Conservation (phyloP, 768 basidiomycete species). For the Filobasidium floriforme region DNA sequence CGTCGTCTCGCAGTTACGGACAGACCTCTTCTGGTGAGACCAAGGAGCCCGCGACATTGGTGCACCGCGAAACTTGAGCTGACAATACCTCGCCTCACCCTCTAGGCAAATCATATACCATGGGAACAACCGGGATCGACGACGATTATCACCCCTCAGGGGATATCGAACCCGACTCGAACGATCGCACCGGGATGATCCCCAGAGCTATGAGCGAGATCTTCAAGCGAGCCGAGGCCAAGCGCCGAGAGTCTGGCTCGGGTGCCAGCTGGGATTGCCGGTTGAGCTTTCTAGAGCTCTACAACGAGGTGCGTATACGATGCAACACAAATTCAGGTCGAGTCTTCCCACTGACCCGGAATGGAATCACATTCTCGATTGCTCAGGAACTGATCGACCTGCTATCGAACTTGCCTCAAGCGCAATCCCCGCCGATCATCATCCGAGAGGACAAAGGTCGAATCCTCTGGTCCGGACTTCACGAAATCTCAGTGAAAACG, state of each 20-base stretch:
- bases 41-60: no score
- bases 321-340: not conserved
- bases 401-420: slow-evolving; percentile 66
- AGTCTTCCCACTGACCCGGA: not conserved
- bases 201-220: slow-evolving; percentile 86
- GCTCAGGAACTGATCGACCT: slow-evolving; percentile 83
- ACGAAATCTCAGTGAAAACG: slow-evolving; percentile 80
- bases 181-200: slow-evolving; percentile 71
- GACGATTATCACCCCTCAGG: slow-evolving; percentile 50
- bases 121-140: slow-evolving; percentile 91
- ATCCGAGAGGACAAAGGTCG: slow-evolving; percentile 94
- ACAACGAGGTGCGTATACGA: slow-evolving; percentile 60
- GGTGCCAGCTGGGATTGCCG: slow-evolving; percentile 57
- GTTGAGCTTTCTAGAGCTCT: slow-evolving; percentile 88
- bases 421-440: slow-evolving; percentile 61
- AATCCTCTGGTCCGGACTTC: slow-evolving; percentile 93
- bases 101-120: slow-evolving; percentile 72
- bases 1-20: slow-evolving; percentile 13
- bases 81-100: no score
- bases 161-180: slow-evolving; percentile 42
- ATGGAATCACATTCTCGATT: no score
- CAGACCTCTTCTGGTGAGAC: slow-evolving; percentile 13
- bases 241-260: slow-evolving; percentile 60
- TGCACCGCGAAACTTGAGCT: no score
- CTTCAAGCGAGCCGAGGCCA: slow-evolving; percentile 66